Conservation (phyloP, 73 alveolate species). For the Tetrahymena borealis region DNA sequence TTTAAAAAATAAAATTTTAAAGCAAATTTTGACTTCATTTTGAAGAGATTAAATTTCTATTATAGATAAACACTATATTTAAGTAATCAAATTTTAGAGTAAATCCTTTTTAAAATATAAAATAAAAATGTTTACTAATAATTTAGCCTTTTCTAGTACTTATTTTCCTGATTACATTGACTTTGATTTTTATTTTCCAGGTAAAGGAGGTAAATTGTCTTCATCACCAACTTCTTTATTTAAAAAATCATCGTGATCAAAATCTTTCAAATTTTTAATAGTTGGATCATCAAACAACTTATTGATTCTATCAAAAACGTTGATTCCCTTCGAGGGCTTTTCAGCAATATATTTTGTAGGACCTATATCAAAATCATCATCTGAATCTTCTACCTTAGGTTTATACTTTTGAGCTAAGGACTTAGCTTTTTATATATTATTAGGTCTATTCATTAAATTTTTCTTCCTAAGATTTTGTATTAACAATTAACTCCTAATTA, state of each 20-base stretch:
- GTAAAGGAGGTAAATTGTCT: background rate
- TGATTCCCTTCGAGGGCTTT: background rate
- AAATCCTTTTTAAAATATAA: background rate
- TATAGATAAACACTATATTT: no score
- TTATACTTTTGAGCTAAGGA: background rate
- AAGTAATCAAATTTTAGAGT: background rate
- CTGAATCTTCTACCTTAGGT: background rate
- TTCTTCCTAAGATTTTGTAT: background rate
- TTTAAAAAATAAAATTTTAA: background rate
- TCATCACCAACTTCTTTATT: background rate
- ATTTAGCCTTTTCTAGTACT: background rate
- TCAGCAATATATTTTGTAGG: background rate
- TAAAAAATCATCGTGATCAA: background rate
- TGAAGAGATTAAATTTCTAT: no score
- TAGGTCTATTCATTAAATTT: background rate
- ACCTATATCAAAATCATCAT: background rate
- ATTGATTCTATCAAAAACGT: background rate
- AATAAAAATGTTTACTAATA: background rate
- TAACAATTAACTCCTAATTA: background rate
- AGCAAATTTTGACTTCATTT: no score
- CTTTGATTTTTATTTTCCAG: background rate
- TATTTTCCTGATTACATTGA: background rate
- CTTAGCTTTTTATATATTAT: background rate
- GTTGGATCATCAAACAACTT: background rate
- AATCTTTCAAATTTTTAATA: background rate